These are phyloP conservation scores for Eucalyptus regnans DNA, from an alignment of 345 rosid species.

Conservation along the genomic window DNA sequence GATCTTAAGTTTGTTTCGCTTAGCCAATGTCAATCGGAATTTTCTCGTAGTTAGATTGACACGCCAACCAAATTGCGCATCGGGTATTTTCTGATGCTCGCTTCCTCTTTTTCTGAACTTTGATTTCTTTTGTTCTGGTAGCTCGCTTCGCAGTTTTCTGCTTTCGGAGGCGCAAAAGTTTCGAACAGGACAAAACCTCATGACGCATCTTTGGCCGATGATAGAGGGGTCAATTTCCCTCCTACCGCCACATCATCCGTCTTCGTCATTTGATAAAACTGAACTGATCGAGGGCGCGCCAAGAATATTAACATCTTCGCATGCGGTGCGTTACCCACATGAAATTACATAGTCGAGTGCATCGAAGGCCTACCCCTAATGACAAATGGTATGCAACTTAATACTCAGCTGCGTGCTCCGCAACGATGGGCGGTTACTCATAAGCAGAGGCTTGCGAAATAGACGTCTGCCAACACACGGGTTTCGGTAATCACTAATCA, in stretches of 20 bases:
- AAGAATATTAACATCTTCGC: not conserved
- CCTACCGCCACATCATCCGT: not conserved
- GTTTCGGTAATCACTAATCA: not conserved
- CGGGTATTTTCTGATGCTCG: not conserved
- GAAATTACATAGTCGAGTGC: not conserved
- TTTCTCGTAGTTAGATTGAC: not conserved
- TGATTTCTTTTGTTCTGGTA: not conserved
- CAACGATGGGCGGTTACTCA: not conserved
- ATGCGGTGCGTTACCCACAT: not conserved
- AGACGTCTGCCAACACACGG: not conserved
- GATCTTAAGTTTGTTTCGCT: not conserved
- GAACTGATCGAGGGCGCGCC: not conserved
- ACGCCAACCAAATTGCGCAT: not conserved
- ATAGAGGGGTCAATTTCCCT: not conserved
- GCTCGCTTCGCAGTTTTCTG: not conserved
- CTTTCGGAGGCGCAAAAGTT: not conserved
- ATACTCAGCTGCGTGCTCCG: not conserved
- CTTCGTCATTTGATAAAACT: not conserved
- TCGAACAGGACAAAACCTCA: not conserved
- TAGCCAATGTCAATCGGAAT: not conserved
- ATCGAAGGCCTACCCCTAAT: not conserved
- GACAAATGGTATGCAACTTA: not conserved
- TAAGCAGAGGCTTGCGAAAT: not conserved
- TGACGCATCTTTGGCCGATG: not conserved
- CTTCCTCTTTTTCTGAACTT: not conserved